These are phyloP conservation scores for Onygenales sp. DNA, from an alignment of 2,329 filamentous ascomycete species.

Conservation along the genomic window DNA sequence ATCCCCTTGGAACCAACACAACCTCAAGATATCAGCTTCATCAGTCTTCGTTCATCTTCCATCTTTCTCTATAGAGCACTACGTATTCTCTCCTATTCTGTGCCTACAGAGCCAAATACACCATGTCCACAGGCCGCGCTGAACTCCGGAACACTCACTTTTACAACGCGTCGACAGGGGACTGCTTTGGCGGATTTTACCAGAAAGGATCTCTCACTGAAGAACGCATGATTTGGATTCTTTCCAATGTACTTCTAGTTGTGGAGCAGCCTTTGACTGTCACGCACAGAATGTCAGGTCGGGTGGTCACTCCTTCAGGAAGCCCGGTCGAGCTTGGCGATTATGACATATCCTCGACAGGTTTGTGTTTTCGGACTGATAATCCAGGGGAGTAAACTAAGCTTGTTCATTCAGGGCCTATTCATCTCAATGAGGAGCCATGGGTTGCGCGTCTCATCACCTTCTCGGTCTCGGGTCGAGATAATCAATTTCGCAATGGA, in stretches of 20 bases:
- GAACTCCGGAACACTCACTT: conserved; percentile 10
- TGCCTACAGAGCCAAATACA: too few species aligned
- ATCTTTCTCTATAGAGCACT: not conserved
- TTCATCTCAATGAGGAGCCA: conserved; percentile 10
- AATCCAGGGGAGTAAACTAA: not conserved
- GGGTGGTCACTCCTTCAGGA: not conserved
- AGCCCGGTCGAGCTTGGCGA: conserved; percentile 7
- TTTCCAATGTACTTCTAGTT: conserved; percentile 6
- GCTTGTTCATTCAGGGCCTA: conserved; percentile 10
- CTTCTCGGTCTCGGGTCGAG: conserved; percentile 6
- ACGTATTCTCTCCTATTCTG: too few species aligned
- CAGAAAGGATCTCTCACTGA: conserved; percentile 9
- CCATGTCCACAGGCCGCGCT: conserved; percentile 8
- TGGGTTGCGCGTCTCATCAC: conserved; percentile 7
- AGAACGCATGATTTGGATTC: conserved; percentile 8
- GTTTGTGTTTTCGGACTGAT: conserved; percentile 2
- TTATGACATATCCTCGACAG: conserved; percentile 9
- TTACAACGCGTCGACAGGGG: conserved; percentile 9
- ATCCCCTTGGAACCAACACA: not conserved
- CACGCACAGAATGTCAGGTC: not conserved
- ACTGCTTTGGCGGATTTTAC: conserved; percentile 2
- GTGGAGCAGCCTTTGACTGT: conserved; percentile 3
- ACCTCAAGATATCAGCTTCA: too few species aligned
- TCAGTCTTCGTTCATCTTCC: not conserved
- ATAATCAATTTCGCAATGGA: conserved; percentile 12